Base-by-base conservation (phyloP, 2,329 filamentous ascomycete genomes). In the Metarhizium sp. region DNA sequence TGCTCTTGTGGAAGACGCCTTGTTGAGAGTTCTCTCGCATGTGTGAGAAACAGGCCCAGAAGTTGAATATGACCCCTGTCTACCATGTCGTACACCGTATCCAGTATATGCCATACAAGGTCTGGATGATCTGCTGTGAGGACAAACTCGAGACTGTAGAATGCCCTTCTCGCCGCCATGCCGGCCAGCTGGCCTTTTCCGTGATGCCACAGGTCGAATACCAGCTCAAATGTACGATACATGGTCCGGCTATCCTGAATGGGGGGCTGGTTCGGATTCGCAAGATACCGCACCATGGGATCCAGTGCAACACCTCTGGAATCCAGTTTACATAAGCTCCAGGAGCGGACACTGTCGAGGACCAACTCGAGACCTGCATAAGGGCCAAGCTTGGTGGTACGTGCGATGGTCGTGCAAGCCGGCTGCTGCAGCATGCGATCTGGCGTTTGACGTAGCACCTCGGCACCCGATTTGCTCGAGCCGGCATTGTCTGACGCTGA, bases 161-260 rank as follows among this genome's bases (percentile, higher is more conserved):
- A 71, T 2, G 66, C 69, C 52, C 63, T 66, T 13, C 67, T 61
- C 14, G 69, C 69, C 29, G 69, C 69, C 64, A 71, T 65, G 13
- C 69, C 69, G 8, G 69, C 69, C 5, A 71, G 58, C 32, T 67
- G 62, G 5, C 69, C 69, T 50, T 66, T 66, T 2, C 69, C 69
- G n/a, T 66, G 62, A 29, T 60, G 64, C 68, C 68, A 71, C 11
- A 71, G 61, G 55, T 71, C 69, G 50, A 71, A 71, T 25, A 68
- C 68, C 16, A 71, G 62, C 56, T 71, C 69, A 53, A 71, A 71
- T 1, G 68, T 71, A 52, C 69, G 67, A 53, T 71, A 71, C 69
- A 71, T 71, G 50, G 69, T 71, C 36, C 69, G 69, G 51, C 69
- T 71, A 54, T 71, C 69, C 54, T 71, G 67, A 11, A 71, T 69